Base-by-base conservation (phyloP, 208 protist species). In the Acanthamoeba healyi region DNA sequence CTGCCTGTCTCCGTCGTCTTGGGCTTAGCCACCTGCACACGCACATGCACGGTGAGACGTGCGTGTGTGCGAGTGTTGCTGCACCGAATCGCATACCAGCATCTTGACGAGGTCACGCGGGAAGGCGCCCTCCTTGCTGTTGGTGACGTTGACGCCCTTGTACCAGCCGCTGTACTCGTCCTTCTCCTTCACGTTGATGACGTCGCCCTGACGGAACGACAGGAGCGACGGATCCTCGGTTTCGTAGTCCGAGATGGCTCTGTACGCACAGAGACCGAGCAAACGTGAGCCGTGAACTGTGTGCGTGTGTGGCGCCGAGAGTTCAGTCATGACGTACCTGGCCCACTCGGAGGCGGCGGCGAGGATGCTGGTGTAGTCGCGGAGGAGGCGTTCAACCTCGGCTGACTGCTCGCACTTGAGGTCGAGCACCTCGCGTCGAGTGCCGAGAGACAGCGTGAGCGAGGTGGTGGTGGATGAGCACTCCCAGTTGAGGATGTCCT, bases 181-280 rank as follows among this genome's bases (percentile, higher is more conserved):
- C 87, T 92, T 92, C 32, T 77, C 87, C 63, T 67, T 92, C 38
- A 92, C 87, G 46, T 51, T 77, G 63, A 92, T 92, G n/a, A 92
- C 61, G 40, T 92, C 87, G 58, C 87, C 87, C 40, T 92, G 51
- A 17, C 40, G 24, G 63, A 92, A 92, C 26, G 87, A 92, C 26
- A 92, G 87, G 15, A 89, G 81, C 44, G 81, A 89, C 34, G 81
- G 81, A 14, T 89, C 81, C 70, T 79, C 70, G 15, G 70, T 79
- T 24, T 79, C 54, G 7, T 89, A 65, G 44, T 89, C 81, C n/a
- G 81, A 56, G 19, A 65, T 65, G 19, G 54, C 81, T 19, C 81
- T 67, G 81, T 19, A 87, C 0, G 19, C 19, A 77, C 12, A 34
- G 14, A 49, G n/a, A 56, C 36, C 14, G 46, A 51, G 10, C 9